Evolutionary conservation across 2,329 filamentous ascomycete genomes (phyloP), one percentile per base, ranked within the genome.

Genomic region (Hymenotorrendiella dingleyae): DNA sequence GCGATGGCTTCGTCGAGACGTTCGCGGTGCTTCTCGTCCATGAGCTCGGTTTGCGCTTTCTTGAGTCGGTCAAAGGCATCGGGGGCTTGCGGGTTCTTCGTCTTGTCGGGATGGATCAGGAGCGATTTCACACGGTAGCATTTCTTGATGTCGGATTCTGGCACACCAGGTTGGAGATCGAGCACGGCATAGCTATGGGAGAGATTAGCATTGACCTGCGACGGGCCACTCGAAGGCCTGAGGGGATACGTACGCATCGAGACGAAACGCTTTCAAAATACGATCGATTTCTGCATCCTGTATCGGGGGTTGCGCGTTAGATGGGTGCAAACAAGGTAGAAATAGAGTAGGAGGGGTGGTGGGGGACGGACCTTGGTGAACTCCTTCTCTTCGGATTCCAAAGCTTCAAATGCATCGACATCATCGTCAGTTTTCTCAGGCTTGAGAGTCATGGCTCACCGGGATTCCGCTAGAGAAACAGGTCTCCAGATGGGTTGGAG

Each of bases 101-200:
- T 96, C 67, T 98, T 98, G 72, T 98, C 93, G 6, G 93, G 93
- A 71, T 98, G 93, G 70, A 98, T 97, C 36, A 98, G 81, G 44
- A 98, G 82, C n/a, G 93, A 98, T 67, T 96, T 97, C 59, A 88
- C 90, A 72, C 93, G 90, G 70, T 97, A 98, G 54, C 79, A 78
- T 55, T 83, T 72, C 68, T 96, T 97, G 73, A 98, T 97, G 68
- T 97, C 93, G 46, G 87, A 90, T 57, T 97, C 91, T 43, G 93
- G 81, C 16, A 97, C 88, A 61, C 93, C 93, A 3, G 93, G 93
- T 64, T 95, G 89, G 34, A 98, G 84, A 64, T 94, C 93, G 34
- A 98, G 82, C 36, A 98, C 88, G 38, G 91, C 87, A 65, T 98
- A 98, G 55, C 82, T 86, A 48, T 39, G 14, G 17, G 16, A 40